Percentiles rank a stretch among this genome's conserved stretches.
phyloP scores from a whole-genome alignment of 2,329 filamentous ascomycete genomes.

The Venturia aucupariae region DNA sequence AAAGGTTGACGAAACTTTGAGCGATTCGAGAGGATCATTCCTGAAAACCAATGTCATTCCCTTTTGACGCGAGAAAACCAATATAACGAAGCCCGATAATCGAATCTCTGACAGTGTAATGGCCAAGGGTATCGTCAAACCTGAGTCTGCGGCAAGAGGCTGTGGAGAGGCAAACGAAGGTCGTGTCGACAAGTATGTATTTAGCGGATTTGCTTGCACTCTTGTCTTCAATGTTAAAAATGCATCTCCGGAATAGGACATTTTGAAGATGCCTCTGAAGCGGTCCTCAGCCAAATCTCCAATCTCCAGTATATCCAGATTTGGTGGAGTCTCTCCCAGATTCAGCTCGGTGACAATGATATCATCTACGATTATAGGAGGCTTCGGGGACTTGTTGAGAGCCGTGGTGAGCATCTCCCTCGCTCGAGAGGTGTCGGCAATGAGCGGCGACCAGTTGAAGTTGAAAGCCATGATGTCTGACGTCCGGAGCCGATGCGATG shows the following conservation, averaged over 20 bases:
- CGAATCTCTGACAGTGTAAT: constrained; percentile 95
- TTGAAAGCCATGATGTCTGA: constrained; percentile 81
- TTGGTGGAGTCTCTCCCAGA: constrained; percentile 84
- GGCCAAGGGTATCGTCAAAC: constrained; percentile 92
- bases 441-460: constrained; percentile 99
- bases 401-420: constrained; percentile 90
- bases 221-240: constrained; percentile 91
- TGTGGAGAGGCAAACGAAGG: constrained; percentile 87
- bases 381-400: constrained; percentile 95
- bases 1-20: constrained; percentile 98
- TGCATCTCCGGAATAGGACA: constrained; percentile 94
- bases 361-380: constrained; percentile 98
- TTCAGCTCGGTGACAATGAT: constrained; percentile 98
- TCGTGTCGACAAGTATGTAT: constrained; percentile 88
- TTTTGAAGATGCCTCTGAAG: constrained; percentile 98
- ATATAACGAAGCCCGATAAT: constrained; percentile 89
- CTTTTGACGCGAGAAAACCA: constrained; percentile 97
- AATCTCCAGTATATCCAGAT: constrained; percentile 95
- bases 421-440: constrained; percentile 85
- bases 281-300: constrained; percentile 94
- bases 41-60: constrained; percentile 93
- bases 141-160: constrained; percentile 81
- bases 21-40: constrained; percentile 93
- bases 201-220: constrained; percentile 94
- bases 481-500: not conserved